Evolutionary conservation across 1,139 yeast species (phyloP), one percentile per base, ranked within the genome.

Genomic region (Suhomyces panamericanus): DNA sequence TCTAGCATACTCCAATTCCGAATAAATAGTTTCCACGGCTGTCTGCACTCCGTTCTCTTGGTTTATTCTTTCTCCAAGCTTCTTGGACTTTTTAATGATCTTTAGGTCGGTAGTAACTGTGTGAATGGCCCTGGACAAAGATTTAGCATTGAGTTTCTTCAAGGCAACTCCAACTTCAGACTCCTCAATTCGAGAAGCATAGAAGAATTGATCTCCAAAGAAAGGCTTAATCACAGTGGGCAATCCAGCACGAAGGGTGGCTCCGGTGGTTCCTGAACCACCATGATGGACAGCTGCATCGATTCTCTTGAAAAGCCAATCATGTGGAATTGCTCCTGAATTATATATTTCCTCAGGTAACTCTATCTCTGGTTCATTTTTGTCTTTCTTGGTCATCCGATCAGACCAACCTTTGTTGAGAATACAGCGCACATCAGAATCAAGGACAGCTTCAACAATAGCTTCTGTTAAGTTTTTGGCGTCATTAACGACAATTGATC

Each of bases 261-360:
- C 96, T 10, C 99, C 99, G 0, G 98, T 90, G 0, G 98, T 89
- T 1, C 99, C 99, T 0, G 96, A 86, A 0, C 99, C 99, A 32
- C 99, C 99, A 63, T 91, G 99, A 59, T 91, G 99, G 4, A 91
- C 96, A 0, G 96, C 96, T 0, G 93, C 97, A 65, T 91, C 96
- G 35, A 93, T 73, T 51, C 80, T 81, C 0, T 93, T 87, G 64
- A 91, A 91, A 36, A 91, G 69, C 98, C 98, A 93, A 63, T 90
- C 96, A 62, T 91, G 99, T 0, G 97, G 96, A 16, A 88, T 73
- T 11, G 84, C 63, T 4, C 93, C 93, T 11, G 87, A 70, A 51
- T 81, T 82, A 59, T 69, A 87, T 3, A 91, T 77, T 51, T 83
- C 82, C 0, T 73, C 69, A 0, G 96, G 96, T n/a, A 88, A 64